A percentile compares a stretch with the other conserved stretches of the same genome.
These are phyloP conservation scores for Cryptococcus sp. DNA, from an alignment of 1,284 basidiomycete genomes.

Conservation along the genomic window DNA sequence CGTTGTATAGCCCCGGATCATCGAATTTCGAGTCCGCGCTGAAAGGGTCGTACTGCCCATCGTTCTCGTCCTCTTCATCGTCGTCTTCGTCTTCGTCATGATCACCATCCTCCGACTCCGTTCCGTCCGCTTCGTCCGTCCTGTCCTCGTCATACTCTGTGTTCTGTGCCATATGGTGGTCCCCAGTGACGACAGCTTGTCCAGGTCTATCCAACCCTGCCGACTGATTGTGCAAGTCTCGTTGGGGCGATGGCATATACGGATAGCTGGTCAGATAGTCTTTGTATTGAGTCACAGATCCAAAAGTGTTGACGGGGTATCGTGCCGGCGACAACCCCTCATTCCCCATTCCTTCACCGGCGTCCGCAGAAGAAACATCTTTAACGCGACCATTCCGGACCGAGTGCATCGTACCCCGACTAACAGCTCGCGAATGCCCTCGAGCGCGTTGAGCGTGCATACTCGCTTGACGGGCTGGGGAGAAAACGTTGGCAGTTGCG, in stretches of 20 bases:
- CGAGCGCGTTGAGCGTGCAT: too few species aligned
- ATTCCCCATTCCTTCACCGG: too few species aligned
- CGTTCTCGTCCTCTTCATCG: neutral
- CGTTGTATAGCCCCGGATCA: neutral
- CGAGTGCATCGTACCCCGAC: slow-evolving; percentile 7
- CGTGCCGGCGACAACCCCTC: too few species aligned
- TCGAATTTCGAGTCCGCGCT: neutral
- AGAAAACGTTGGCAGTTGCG: neutral
- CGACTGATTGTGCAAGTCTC: too few species aligned
- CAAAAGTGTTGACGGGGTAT: too few species aligned
- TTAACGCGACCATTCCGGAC: neutral
- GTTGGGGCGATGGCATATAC: too few species aligned
- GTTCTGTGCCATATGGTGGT: too few species aligned
- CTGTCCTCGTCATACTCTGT: neutral
- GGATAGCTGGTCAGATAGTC: too few species aligned
- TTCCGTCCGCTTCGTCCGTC: neutral
- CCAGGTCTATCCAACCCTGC: too few species aligned
- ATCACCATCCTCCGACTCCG: neutral
- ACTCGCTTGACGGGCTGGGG: neutral
- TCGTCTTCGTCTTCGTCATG: slow-evolving; percentile 1
- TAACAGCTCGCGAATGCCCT: slow-evolving; percentile 2
- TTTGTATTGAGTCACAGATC: too few species aligned
- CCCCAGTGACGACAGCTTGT: too few species aligned
- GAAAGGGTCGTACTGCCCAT: too few species aligned
- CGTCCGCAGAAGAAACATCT: neutral